Evolutionary conservation across 2,329 filamentous ascomycete genomes (phyloP).

Genomic region (Paecilomyces sp.): DNA sequence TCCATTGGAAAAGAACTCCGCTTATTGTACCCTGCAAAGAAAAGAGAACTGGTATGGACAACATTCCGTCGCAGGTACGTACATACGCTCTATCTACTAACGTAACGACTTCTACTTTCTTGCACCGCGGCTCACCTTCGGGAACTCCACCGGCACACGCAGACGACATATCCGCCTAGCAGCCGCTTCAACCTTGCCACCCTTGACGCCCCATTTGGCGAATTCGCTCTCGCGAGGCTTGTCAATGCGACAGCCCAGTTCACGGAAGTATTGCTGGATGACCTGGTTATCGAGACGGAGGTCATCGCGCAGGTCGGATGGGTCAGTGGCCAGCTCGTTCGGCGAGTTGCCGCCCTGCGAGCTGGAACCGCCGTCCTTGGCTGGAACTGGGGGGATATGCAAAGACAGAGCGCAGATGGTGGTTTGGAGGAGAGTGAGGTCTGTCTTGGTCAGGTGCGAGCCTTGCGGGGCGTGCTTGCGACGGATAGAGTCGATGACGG

Average conservation of each 20-base stretch:
- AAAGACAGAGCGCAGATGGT: constrained; percentile 40
- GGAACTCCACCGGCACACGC: constrained; percentile 73
- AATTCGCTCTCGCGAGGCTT: constrained; percentile 34
- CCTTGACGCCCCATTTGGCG: constrained; percentile 41
- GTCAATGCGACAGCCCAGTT: constrained; percentile 39
- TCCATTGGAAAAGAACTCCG: too few relatives aligned
- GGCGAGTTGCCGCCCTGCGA: constrained; percentile 27
- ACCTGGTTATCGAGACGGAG: constrained; percentile 30
- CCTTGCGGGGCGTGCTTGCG: constrained; percentile 34
- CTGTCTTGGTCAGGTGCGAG: constrained; percentile 27
- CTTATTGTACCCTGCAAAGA: too few relatives aligned
- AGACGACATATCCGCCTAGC: constrained; percentile 58
- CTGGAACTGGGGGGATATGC: constrained; percentile 37
- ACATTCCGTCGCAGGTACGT: background rate
- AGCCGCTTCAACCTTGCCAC: constrained; percentile 53
- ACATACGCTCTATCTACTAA: background rate
- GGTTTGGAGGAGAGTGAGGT: constrained; percentile 37
- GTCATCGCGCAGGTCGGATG: constrained; percentile 38
- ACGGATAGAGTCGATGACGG: constrained; percentile 33
- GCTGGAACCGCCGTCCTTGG: constrained; percentile 27
- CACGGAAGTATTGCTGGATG: constrained; percentile 36
- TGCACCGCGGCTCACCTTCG: constrained; percentile 48
- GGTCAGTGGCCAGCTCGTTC: constrained; percentile 36
- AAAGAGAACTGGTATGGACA: background rate
- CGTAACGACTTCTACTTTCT: constrained; percentile 3